Percentiles rank a stretch among this genome's conserved stretches.
phyloP scores from a whole-genome alignment of 805 yeast species.

The Jamesozyma lodderae region DNA sequence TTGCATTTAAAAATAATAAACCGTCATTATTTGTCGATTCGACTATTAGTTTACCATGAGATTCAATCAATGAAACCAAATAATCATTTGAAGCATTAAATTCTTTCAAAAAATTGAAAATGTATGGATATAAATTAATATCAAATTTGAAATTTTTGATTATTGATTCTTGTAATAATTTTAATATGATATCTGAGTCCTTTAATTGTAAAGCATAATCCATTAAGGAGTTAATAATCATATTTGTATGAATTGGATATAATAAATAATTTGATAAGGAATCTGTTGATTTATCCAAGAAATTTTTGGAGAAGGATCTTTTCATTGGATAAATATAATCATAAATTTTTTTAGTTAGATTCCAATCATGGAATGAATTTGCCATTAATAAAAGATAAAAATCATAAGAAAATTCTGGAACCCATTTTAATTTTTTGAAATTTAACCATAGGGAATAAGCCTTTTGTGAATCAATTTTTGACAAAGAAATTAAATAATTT shows the following conservation, averaged over 20 bases:
- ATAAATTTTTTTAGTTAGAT: slow-evolving; percentile 29
- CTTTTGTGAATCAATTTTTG: slow-evolving; percentile 28
- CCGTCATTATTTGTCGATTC: background rate
- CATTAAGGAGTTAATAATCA: slow-evolving; percentile 18
- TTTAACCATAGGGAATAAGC: slow-evolving; percentile 32
- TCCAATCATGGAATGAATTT: slow-evolving; percentile 30
- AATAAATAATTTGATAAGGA: slow-evolving; percentile 17
- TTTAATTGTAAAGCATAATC: slow-evolving; percentile 24
- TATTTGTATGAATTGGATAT: slow-evolving; percentile 20
- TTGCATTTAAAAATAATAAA: slow-evolving; percentile 21
- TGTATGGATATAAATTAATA: slow-evolving; percentile 25
- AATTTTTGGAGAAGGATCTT: slow-evolving; percentile 6
- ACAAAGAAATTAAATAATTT: slow-evolving; percentile 34
- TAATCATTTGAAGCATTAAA: slow-evolving; percentile 27
- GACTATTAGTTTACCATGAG: slow-evolving; percentile 25
- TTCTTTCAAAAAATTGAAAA: slow-evolving; percentile 29
- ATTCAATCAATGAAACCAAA: slow-evolving; percentile 26
- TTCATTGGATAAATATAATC: slow-evolving; percentile 33
- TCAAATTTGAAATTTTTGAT: slow-evolving; percentile 29
- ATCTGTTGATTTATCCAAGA: slow-evolving; percentile 1
- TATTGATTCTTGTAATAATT: slow-evolving; percentile 33
- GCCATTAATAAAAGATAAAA: slow-evolving; percentile 31
- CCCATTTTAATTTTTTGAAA: slow-evolving; percentile 33
- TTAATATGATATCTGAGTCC: slow-evolving; percentile 29
- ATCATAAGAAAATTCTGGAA: slow-evolving; percentile 34